A percentile compares a stretch with the other conserved stretches of the same genome.
These are phyloP conservation scores for Middelhovenomyces tepae DNA, from an alignment of 805 yeast genomes.

Conservation along the genomic window DNA sequence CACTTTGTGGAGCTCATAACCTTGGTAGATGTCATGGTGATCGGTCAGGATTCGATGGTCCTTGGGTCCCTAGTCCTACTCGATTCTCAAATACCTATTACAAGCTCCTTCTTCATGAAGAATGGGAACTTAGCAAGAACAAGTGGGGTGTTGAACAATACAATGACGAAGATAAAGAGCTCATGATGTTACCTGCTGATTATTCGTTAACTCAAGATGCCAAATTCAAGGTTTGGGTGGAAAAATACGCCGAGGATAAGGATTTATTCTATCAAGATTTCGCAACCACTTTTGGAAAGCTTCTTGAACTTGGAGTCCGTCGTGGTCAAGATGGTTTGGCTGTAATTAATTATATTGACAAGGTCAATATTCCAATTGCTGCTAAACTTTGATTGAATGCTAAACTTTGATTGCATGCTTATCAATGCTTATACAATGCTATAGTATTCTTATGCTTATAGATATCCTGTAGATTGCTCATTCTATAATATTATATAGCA, in stretches of 20 bases:
- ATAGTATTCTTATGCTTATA: too few relatives aligned
- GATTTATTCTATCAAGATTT: conserved; percentile 55
- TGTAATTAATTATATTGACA: conserved; percentile 22
- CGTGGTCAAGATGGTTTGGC: conserved; percentile 41
- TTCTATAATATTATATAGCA: neutral
- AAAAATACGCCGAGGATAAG: conserved; percentile 59
- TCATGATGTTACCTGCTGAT: conserved; percentile 87
- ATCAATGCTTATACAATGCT: too few relatives aligned
- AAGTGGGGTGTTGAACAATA: conserved; percentile 32
- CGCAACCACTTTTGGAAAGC: conserved; percentile 55
- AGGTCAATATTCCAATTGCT: conserved; percentile 7
- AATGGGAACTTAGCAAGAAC: conserved; percentile 40
- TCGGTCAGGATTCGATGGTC: conserved; percentile 76
- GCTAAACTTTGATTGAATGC: too few relatives aligned
- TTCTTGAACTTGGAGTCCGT: conserved; percentile 67
- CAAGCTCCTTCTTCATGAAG: conserved; percentile 39
- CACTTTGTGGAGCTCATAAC: conserved; percentile 53
- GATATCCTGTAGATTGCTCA: neutral
- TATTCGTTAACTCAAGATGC: conserved; percentile 58
- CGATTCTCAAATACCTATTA: conserved; percentile 67
- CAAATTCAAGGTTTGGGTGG: conserved; percentile 50
- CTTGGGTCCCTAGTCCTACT: conserved; percentile 81
- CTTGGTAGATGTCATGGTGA: conserved; percentile 54
- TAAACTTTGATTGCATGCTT: too few relatives aligned
- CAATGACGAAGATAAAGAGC: conserved; percentile 44